A percentile compares a stretch with the other conserved stretches of the same genome.
Evolutionary conservation across 805 yeast genomes (phyloP).

Genomic region (Candida sithepensis): DNA sequence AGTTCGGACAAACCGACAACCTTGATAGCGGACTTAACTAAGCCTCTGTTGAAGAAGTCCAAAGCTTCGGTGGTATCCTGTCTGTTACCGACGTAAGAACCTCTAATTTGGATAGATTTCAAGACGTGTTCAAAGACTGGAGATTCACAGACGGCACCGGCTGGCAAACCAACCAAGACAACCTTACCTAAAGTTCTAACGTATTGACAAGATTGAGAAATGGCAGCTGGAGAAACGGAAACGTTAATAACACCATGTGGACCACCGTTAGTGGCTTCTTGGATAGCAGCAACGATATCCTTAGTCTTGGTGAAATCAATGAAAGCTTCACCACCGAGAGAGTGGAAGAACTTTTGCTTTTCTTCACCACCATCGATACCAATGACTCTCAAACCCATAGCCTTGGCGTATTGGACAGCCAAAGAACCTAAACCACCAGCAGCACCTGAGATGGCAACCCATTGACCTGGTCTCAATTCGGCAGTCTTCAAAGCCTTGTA

Average conservation of each 20-base stretch:
- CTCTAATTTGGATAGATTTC: slow-evolving; percentile 49
- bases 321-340: slow-evolving; percentile 45
- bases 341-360: slow-evolving; percentile 37
- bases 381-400: slow-evolving; percentile 45
- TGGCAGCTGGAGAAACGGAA: slow-evolving; percentile 48
- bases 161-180: slow-evolving; percentile 60
- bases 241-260: slow-evolving; percentile 52
- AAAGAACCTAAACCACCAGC: slow-evolving; percentile 51
- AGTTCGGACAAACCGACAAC: slow-evolving; percentile 51
- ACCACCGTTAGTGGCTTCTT: slow-evolving; percentile 45
- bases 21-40: slow-evolving; percentile 52
- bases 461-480: slow-evolving; percentile 42
- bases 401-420: slow-evolving; percentile 48
- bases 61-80: slow-evolving; percentile 58
- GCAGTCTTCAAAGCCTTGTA: slow-evolving; percentile 53
- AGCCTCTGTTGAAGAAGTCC: slow-evolving; percentile 50
- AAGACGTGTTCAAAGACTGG: slow-evolving; percentile 54
- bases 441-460: slow-evolving; percentile 52
- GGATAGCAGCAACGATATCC: slow-evolving; percentile 38
- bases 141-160: slow-evolving; percentile 50
- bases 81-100: slow-evolving; percentile 61
- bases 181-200: slow-evolving; percentile 55
- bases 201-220: slow-evolving; percentile 39
- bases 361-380: slow-evolving; percentile 49
- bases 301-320: slow-evolving; percentile 39